These are phyloP conservation scores for Amniculicola lignicola DNA, from an alignment of 495 filamentous ascomycete species.

Conservation along the genomic window DNA sequence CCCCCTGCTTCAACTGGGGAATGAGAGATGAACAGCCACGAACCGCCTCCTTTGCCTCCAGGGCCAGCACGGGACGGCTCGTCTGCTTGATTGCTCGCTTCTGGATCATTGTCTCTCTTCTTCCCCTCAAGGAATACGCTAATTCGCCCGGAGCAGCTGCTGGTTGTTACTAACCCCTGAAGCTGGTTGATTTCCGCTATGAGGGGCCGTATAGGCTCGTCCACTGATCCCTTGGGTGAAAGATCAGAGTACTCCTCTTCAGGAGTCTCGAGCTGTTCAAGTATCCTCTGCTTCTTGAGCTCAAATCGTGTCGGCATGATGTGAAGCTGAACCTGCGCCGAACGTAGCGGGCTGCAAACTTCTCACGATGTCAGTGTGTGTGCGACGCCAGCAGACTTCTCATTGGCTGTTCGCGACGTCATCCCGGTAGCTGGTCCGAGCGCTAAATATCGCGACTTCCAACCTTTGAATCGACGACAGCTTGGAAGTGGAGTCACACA, in stretches of 20 bases:
- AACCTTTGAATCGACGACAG: too few species aligned
- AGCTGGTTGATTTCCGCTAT: constrained; percentile 70
- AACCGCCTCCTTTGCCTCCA: constrained; percentile 75
- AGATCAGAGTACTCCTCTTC: constrained; percentile 67
- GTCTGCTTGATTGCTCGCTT: not conserved
- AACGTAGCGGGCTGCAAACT: too few species aligned
- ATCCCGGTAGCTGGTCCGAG: too few species aligned
- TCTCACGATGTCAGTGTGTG: too few species aligned
- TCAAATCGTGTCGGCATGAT: constrained; percentile 46
- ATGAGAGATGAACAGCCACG: constrained; percentile 87
- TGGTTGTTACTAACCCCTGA: constrained; percentile 80
- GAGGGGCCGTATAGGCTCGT: constrained; percentile 68
- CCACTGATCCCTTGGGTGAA: constrained; percentile 83
- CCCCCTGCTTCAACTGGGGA: constrained; percentile 53
- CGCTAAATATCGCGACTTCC: too few species aligned
- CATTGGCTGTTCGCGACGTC: too few species aligned
- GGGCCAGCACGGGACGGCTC: constrained; percentile 30
- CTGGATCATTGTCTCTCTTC: constrained; percentile 41
- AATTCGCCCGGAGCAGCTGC: constrained; percentile 81
- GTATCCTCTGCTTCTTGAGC: constrained; percentile 62
- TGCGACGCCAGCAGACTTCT: too few species aligned
- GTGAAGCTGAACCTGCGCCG: too few species aligned
- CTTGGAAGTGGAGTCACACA: too few species aligned
- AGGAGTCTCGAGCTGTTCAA: constrained; percentile 60
- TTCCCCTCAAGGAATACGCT: constrained; percentile 81